Base-by-base conservation (phyloP, 1,284 basidiomycete species). In the Flammula alnicola region DNA sequence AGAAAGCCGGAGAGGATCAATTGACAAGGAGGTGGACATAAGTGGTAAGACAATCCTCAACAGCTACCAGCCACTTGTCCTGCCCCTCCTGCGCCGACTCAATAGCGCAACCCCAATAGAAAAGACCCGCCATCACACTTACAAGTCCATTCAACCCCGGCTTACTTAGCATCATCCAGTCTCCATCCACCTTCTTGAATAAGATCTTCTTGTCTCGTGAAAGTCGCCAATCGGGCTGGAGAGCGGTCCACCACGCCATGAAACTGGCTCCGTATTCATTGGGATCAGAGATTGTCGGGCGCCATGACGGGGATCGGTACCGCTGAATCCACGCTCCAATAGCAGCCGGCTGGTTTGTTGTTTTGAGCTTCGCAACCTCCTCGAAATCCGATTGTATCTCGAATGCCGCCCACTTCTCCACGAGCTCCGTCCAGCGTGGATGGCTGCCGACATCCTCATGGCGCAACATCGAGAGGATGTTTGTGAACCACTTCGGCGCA, bases 151-250 rank as follows among this genome's bases (percentile, higher is more conserved):
- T 43, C 16, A 16, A 2, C 0, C 41, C 41, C 8, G 41, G 27
- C 27, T 20, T 4, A 5, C 27, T 43, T 12, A 43, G 29, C 4
- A 6, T 6, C 1, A 8, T 19, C 17, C 26, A 31, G 16, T 43
- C 41, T 12, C 41, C 27, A 17, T 20, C 41, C n/a, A 14, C 25
- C 16, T 43, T 9, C 30, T 12, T 32, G 27, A n/a, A 30, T 30
- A n/a, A n/a, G 27, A 8, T 3, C 30, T 32, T 16, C 12, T 16
- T 9, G 8, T 32, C 9, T 11, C 16, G 12, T 12, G 12, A 4
- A 9, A 32, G 16, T n/a, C 52, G 27, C 52, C 52, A 54, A 12
- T 35, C 12, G 5, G 52, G 52, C 26, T 54, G 52, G 12, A 54
- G 23, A 6, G 22, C 22, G 1, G 22, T 27, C 52, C 52, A 54